Base-by-base conservation (phyloP, 345 rosid genomes). In the Sonneratia alba region DNA sequence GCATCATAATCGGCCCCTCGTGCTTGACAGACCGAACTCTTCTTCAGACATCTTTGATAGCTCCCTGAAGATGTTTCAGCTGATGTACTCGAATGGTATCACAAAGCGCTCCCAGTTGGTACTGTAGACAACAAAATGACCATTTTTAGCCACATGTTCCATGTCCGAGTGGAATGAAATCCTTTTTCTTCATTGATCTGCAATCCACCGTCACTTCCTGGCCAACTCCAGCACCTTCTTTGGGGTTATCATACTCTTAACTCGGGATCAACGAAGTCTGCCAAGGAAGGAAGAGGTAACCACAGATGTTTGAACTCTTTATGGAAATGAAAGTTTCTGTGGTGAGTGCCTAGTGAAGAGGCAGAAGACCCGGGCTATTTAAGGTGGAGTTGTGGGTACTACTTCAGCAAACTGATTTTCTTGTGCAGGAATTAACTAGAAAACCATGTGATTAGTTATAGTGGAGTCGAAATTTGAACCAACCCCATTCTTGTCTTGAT, bases 211-310 rank as follows among this genome's bases (percentile, higher is more conserved):
- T 79, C 82, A 72, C 67, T 79, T 79, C 56, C 75, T 82, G 6
- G 84, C 79, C 68, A 78, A 59, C 67, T 70, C 72, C 69, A 79
- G 68, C 49, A 82, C 75, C 67, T 78, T 76, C 72, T 71, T 76
- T 22, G 74, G 36, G 57, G 37, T 75, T 19, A 72, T 45, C 69
- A 45, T 1, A 45, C 37, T 21, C n/a, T 21, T 56, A 56, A 12
- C 62, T 56, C 62, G 16, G 27, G 62, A 56, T 19, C 24, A 21
- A 56, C 7, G 24, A 56, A 6, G 27, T 22, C n/a, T 15, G 14
- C 55, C 19, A 4, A 22, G 62, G 18, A 15, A 56, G 32, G 10
- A 18, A 22, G 27, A 56, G n/a, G 9, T 9, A 56, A 21, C 27
- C 10, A 56, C 7, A 21, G 24, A 56, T 56, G 32, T 27, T 56